phyloP scores from a whole-genome alignment of 23 red algal species.

The Cyanidiococcus yangmingshanensis region DNA sequence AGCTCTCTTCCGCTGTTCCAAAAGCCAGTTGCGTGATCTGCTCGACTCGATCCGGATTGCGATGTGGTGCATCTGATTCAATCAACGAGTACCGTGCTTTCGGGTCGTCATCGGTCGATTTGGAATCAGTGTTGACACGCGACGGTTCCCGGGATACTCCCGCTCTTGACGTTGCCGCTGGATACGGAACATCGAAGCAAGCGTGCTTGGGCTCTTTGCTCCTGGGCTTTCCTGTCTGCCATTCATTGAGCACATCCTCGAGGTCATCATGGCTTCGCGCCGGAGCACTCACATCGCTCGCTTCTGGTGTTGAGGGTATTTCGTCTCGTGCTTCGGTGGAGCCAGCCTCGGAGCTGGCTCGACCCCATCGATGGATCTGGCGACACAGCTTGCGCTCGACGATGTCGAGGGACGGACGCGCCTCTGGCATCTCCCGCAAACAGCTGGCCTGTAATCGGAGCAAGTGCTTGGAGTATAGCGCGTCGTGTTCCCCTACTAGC shows the following conservation, averaged over 20 bases:
- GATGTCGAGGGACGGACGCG: not conserved
- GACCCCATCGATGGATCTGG: not conserved
- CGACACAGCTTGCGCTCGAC: conserved; percentile 11
- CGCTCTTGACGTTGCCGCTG: not conserved
- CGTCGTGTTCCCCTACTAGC: not conserved
- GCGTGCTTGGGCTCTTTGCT: not conserved
- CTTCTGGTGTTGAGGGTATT: not conserved
- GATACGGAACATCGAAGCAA: not conserved
- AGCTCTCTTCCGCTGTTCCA: not conserved
- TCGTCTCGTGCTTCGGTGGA: not conserved
- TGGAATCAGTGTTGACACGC: not conserved
- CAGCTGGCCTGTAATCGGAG: not conserved
- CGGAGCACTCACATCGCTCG: conserved; percentile 4
- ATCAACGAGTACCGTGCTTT: not conserved
- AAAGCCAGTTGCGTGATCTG: not conserved
- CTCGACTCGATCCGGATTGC: not conserved
- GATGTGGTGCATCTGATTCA: not conserved
- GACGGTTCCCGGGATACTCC: not conserved
- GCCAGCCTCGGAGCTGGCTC: not conserved
- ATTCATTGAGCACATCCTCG: not conserved
- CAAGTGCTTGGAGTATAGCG: not conserved
- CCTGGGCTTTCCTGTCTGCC: not conserved
- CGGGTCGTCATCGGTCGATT: not conserved
- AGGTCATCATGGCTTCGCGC: not conserved
- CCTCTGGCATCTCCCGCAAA: not conserved